These are phyloP conservation scores for Rhodocollybia butyracea DNA, from an alignment of 768 basidiomycete species.

Conservation along the genomic window DNA sequence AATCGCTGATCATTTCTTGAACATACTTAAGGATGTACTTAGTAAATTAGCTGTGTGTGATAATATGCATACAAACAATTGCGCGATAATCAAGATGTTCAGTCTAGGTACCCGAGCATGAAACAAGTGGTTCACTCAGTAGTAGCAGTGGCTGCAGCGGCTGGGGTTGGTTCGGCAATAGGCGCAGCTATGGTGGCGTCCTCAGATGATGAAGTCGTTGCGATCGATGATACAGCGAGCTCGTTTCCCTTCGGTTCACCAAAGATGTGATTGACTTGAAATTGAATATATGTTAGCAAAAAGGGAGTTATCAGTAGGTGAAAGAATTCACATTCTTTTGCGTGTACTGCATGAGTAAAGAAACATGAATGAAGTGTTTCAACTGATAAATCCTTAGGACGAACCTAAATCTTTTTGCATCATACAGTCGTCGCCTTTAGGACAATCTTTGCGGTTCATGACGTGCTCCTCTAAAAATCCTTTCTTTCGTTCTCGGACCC, in stretches of 20 bases:
- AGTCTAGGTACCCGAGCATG: too few relatives aligned
- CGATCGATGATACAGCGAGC: background rate
- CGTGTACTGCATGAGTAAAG: constrained; percentile 48
- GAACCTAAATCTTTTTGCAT: constrained; percentile 67
- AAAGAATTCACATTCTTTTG: constrained; percentile 63
- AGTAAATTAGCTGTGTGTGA: too few relatives aligned
- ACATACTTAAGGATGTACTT: too few relatives aligned
- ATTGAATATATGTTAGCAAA: constrained; percentile 2
- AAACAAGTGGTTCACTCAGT: too few relatives aligned
- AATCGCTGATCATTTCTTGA: too few relatives aligned
- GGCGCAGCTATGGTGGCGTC: background rate
- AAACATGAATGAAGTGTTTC: constrained; percentile 2
- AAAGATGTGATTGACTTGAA: constrained; percentile 38
- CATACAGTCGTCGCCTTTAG: constrained; percentile 54
- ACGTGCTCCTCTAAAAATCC: constrained; percentile 57
- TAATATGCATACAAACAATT: too few relatives aligned
- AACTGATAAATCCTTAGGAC: constrained; percentile 19
- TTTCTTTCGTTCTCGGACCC: constrained; percentile 73
- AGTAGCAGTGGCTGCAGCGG: too few relatives aligned
- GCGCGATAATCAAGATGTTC: too few relatives aligned
- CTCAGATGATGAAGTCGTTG: background rate
- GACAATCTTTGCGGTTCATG: constrained; percentile 65
- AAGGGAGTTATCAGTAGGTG: constrained; percentile 3
- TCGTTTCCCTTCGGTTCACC: background rate
- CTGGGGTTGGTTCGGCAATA: too few relatives aligned